phyloP scores from a whole-genome alignment of 2,329 filamentous ascomycete species.

The Penicillium sumatraense region DNA sequence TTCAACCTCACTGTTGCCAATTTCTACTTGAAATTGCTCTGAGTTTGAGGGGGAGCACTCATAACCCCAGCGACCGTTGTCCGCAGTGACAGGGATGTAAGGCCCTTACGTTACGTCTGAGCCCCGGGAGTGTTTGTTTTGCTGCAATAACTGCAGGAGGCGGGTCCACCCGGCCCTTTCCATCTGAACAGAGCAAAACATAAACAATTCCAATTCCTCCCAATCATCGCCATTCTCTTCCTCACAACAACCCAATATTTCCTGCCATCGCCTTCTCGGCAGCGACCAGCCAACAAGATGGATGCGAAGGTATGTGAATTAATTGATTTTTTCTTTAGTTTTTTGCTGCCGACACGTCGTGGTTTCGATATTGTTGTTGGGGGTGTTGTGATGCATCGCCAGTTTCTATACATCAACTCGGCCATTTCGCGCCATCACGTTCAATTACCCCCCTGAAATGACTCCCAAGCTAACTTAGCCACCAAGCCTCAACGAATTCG shows the following conservation, averaged over 20 bases:
- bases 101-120: neutral
- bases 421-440: neutral
- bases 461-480: constrained; percentile 22
- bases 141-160: constrained; percentile 19
- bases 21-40: too few relatives aligned
- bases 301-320: constrained; percentile 50
- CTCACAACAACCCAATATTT: constrained; percentile 7
- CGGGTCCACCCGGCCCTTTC: constrained; percentile 14
- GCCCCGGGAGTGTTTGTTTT: constrained; percentile 28
- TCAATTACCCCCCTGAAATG: neutral
- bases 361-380: neutral
- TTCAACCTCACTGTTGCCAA: too few relatives aligned
- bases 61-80: neutral
- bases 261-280: constrained; percentile 2
- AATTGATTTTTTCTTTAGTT: constrained; percentile 10
- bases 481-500: constrained; percentile 72
- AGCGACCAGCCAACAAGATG: constrained; percentile 37
- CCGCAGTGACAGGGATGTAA: neutral
- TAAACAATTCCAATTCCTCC: constrained; percentile 26
- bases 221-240: constrained; percentile 1
- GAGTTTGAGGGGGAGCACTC: neutral
- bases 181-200: constrained; percentile 30
- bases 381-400: neutral
- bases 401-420: neutral
- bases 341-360: neutral